These are phyloP conservation scores for Cryptosporidium viatorum DNA, from an alignment of 169 alveolate genomes.

Conservation along the genomic window DNA sequence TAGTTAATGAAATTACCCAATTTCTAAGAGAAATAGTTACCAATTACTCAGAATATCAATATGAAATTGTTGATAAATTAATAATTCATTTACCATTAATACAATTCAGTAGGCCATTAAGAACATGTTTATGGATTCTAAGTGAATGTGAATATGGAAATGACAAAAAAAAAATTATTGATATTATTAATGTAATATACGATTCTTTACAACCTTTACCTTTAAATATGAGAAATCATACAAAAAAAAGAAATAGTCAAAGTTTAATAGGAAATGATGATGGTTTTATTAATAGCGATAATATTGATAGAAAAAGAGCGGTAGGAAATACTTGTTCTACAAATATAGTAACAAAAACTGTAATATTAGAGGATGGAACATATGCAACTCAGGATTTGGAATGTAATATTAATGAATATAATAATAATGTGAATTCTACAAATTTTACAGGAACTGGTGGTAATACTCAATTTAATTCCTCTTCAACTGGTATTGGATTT, in stretches of 20 bases:
- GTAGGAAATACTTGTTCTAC: constrained; percentile 3
- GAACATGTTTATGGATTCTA: constrained; percentile 70
- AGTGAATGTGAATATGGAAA: constrained; percentile 50
- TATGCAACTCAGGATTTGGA: constrained; percentile 91
- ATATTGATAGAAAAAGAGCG: not conserved
- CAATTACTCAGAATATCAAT: constrained; percentile 14
- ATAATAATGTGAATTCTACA: too few species aligned
- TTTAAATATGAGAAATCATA: not conserved
- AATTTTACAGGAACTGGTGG: too few species aligned
- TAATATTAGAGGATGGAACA: constrained; percentile 95
- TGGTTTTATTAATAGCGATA: not conserved
- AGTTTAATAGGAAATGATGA: not conserved
- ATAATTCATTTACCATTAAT: constrained; percentile 10
- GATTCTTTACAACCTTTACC: constrained; percentile 42
- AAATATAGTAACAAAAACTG: constrained; percentile 84
- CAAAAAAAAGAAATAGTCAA: not conserved
- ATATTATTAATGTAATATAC: constrained; percentile 19
- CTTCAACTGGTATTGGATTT: not conserved
- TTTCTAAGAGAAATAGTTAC: constrained; percentile 53
- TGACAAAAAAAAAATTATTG: not conserved
- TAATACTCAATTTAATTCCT: too few species aligned
- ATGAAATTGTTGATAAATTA: constrained; percentile 6
- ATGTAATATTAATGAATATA: constrained; percentile 10
- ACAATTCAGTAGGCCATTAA: constrained; percentile 55
- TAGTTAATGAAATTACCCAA: constrained; percentile 59